These are phyloP conservation scores for Lagenaria siceraria DNA, from an alignment of 306 rosid genomes.

Conservation along the genomic window DNA sequence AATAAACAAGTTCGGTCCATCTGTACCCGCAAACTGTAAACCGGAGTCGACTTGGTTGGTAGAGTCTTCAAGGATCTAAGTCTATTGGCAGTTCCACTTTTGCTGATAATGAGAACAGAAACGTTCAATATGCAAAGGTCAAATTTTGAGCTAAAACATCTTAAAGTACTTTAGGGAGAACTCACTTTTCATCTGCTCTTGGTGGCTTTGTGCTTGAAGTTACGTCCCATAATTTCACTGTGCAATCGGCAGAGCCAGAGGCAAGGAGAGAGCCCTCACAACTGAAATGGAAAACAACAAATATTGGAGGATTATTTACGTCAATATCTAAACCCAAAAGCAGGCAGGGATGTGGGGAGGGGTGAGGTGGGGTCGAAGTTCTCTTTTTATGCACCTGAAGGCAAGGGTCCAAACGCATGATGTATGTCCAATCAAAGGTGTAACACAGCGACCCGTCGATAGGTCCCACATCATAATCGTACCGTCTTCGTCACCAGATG, in stretches of 20 bases:
- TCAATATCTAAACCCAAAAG: neutral
- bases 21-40: constrained; percentile 58
- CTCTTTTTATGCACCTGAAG: constrained; percentile 47
- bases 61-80: constrained; percentile 72
- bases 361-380: neutral
- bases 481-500: constrained; percentile 96
- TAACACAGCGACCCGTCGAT: constrained; percentile 74
- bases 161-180: neutral
- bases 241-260: constrained; percentile 92
- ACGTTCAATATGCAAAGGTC: neutral
- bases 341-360: neutral
- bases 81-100: constrained; percentile 60
- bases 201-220: constrained; percentile 63
- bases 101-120: constrained; percentile 17
- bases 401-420: constrained; percentile 84
- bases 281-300: constrained; percentile 23
- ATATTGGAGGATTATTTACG: neutral
- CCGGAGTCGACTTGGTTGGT: constrained; percentile 76
- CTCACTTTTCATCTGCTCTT: constrained; percentile 71
- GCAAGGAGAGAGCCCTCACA: constrained; percentile 92
- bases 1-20: neutral
- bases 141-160: neutral
- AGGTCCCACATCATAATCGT: constrained; percentile 98
- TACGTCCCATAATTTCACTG: constrained; percentile 93
- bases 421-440: constrained; percentile 83